Conservation (phyloP, 805 yeast genomes). For the Yamadazyma insecticola region DNA sequence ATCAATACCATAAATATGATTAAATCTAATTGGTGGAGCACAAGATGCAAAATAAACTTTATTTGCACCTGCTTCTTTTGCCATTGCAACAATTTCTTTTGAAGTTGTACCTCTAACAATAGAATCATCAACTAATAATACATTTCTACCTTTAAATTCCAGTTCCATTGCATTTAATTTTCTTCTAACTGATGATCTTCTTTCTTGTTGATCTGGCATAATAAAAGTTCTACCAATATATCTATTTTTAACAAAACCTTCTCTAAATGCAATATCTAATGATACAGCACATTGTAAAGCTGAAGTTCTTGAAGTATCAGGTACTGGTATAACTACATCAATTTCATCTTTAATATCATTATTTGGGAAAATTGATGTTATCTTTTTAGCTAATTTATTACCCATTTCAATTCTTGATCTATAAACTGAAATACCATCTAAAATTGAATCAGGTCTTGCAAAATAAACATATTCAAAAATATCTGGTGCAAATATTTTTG, state of each 20-base stretch:
- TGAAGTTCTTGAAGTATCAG: constrained; percentile 95
- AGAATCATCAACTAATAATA: constrained; percentile 91
- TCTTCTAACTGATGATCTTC: constrained; percentile 89
- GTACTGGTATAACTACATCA: constrained; percentile 96
- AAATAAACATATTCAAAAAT: constrained; percentile 96
- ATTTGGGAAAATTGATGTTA: constrained; percentile 31
- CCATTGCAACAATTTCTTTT: constrained; percentile 94
- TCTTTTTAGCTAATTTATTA: constrained; percentile 73
- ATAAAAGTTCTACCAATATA: constrained; percentile 97
- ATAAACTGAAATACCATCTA: constrained; percentile 96
- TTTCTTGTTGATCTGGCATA: constrained; percentile 95
- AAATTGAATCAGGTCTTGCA: constrained; percentile 94
- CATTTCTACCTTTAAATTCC: constrained; percentile 82
- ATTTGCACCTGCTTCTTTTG: constrained; percentile 96
- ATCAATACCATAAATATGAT: constrained; percentile 97
- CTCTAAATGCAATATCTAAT: constrained; percentile 81
- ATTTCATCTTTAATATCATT: constrained; percentile 39
- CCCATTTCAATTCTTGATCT: constrained; percentile 94
- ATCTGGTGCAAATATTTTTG: constrained; percentile 83
- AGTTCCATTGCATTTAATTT: constrained; percentile 94
- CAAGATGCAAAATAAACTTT: constrained; percentile 95
- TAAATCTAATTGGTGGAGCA: constrained; percentile 95
- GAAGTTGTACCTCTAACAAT: constrained; percentile 98
- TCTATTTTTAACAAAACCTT: constrained; percentile 94
- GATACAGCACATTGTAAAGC: constrained; percentile 88